phyloP scores from a whole-genome alignment of 2,329 filamentous ascomycete genomes.

The Colletotrichum sp. region DNA sequence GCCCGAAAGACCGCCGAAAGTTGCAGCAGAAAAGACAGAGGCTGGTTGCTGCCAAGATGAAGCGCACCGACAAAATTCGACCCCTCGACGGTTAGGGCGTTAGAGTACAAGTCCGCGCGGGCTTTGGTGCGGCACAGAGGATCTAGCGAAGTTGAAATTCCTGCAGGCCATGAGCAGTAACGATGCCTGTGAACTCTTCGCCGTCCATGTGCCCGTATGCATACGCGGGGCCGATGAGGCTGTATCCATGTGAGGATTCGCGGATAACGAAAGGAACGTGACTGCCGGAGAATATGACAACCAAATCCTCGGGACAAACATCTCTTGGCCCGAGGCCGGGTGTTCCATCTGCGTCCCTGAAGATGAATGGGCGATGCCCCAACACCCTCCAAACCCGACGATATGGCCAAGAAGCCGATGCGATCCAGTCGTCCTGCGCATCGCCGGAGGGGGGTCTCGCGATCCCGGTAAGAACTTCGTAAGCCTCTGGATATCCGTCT shows the following conservation, averaged over 20 bases:
- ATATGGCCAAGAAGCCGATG: not conserved
- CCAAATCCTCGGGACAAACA: not conserved
- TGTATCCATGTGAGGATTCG: not conserved
- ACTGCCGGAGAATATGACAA: not conserved
- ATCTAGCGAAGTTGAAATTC: not conserved
- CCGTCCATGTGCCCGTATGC: not conserved
- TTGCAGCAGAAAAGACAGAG: constrained; percentile 13
- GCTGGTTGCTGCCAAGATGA: constrained; percentile 20
- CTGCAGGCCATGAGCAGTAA: not conserved
- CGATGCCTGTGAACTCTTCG: not conserved
- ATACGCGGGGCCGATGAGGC: not conserved
- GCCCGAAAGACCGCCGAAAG: not conserved
- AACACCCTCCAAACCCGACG: not conserved
- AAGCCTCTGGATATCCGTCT: not conserved
- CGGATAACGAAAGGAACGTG: not conserved
- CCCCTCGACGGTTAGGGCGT: constrained; percentile 22
- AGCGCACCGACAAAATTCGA: constrained; percentile 20
- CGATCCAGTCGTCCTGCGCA: not conserved
- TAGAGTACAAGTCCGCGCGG: constrained; percentile 1
- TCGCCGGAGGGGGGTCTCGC: not conserved
- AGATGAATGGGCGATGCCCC: not conserved
- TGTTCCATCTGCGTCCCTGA: not conserved
- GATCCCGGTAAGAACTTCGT: not conserved
- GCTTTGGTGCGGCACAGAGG: not conserved
- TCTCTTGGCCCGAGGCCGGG: not conserved